Conservation (phyloP, 352 stramenopile genomes). For the Phytophthora melonis region DNA sequence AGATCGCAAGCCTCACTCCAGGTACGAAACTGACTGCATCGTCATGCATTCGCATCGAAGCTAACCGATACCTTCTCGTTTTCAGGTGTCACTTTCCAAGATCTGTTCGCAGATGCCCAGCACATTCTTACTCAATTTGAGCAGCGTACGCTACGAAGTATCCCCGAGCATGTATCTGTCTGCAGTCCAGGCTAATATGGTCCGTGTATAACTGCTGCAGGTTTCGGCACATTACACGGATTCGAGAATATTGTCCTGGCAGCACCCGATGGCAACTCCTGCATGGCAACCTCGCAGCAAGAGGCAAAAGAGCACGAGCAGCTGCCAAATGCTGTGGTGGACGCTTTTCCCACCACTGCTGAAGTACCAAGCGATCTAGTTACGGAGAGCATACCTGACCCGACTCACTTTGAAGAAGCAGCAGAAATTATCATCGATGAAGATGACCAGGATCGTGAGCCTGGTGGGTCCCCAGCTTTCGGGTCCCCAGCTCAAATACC, state of each 20-base stretch:
- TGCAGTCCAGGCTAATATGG: constrained; percentile 1
- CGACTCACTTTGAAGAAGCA: constrained; percentile 3
- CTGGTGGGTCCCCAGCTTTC: not conserved
- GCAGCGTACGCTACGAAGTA: constrained; percentile 39
- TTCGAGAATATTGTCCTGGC: constrained; percentile 49
- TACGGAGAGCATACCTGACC: not conserved
- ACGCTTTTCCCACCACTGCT: not conserved
- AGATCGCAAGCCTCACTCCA: constrained; percentile 45
- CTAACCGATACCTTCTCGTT: constrained; percentile 16
- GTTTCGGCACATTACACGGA: constrained; percentile 44
- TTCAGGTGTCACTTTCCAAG: constrained; percentile 42
- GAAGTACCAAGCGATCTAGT: not conserved
- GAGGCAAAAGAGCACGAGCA: constrained; percentile 10
- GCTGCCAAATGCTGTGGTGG: not conserved
- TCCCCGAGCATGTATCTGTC: not conserved
- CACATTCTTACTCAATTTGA: constrained; percentile 56
- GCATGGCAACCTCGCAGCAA: constrained; percentile 9
- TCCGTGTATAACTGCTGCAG: constrained; percentile 30
- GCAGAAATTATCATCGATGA: not conserved
- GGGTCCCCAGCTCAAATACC: constrained; percentile 5
- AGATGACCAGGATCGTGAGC: constrained; percentile 10
- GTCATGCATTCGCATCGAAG: not conserved
- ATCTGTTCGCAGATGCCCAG: constrained; percentile 43
- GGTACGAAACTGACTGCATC: constrained; percentile 31
- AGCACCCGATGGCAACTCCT: constrained; percentile 8